Evolutionary conservation across 179 eudicot genomes (phyloP), one percentile per base, ranked within the genome.

Genomic region (Sideroxylon spinosum): DNA sequence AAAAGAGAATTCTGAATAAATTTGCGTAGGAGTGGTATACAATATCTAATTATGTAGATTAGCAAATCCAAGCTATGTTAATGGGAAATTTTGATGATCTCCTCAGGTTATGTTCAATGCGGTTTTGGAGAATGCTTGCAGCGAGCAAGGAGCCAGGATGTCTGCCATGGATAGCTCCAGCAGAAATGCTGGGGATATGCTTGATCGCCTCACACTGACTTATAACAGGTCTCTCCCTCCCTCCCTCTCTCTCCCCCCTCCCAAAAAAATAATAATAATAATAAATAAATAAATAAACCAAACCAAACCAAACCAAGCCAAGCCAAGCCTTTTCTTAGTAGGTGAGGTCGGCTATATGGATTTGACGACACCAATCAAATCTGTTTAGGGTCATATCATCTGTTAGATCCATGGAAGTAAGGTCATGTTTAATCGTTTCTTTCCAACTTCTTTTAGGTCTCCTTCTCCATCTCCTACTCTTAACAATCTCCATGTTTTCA

Each of bases 101-200:
- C 71, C 68, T 77, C 92, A 94, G 98, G 91, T 91, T 62, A 48
- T 94, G 93, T 94, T 88, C 90, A 92, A 94, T 83, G 98, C 97
- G 25, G 88, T 94, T 63, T 77, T 94, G 87, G 98, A 94, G 89
- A 94, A 94, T 81, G 98, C 97, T 76, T 91, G 95, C 89, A 94
- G 98, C 84, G 98, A 92, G 81, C 98, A 94, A 80, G 98, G 98
- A 77, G 98, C 98, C 73, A 87, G 98, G 82, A 94, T 94, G 98
- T 90, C 98, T 86, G 98, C 98, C 20, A 94, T 94, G 98, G 97
- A 94, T 73, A 91, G 95, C 78, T 92, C 98, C 75, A 94, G 98
- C 89, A 91, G 94, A 84, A 94, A 94, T 79, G 98, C 98, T 79
- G 98, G 98, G 9, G 97, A 94, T 9, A 88, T 94, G 98, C 98